Conservation (phyloP, 176 grass and related monocot species). For the Zoysia japonica region DNA sequence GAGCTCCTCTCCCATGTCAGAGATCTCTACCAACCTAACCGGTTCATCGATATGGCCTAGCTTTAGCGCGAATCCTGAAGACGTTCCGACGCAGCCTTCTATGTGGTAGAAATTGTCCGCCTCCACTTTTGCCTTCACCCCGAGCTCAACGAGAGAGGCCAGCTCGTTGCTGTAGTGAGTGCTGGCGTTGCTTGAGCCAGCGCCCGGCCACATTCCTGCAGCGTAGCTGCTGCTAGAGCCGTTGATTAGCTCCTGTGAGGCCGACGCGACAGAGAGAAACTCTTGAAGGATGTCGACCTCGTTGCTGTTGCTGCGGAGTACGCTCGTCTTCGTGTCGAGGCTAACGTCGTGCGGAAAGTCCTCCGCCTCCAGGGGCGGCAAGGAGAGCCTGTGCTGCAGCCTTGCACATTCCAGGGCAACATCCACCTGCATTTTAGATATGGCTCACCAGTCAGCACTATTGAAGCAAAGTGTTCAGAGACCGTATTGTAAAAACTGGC, state of each 20-base stretch:
- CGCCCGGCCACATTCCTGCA: slow-evolving; percentile 61
- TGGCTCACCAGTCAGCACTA: not conserved
- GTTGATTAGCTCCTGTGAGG: slow-evolving; percentile 70
- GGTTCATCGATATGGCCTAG: slow-evolving; percentile 38
- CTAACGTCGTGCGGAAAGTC: slow-evolving; percentile 65
- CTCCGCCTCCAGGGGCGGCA: slow-evolving; percentile 76
- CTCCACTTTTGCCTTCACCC: slow-evolving; percentile 40
- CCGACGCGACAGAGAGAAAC: slow-evolving; percentile 75
- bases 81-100: slow-evolving; percentile 28
- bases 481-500: not conserved
- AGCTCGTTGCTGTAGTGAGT: slow-evolving; percentile 54
- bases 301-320: slow-evolving; percentile 50
- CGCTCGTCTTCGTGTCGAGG: slow-evolving; percentile 46
- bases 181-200: slow-evolving; percentile 35
- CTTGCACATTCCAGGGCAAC: slow-evolving; percentile 86
- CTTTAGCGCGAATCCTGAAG: slow-evolving; percentile 34
- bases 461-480: not conserved
- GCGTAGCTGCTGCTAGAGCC: slow-evolving; percentile 52
- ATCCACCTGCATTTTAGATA: slow-evolving; percentile 57
- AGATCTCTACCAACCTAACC: slow-evolving; percentile 50
- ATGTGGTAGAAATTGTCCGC: slow-evolving; percentile 42
- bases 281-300: slow-evolving; percentile 75
- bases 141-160: slow-evolving; percentile 52
- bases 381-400: slow-evolving; percentile 80
- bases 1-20: slow-evolving; percentile 70